Base-by-base conservation (phyloP, 805 yeast genomes). In the Candida easanensis region DNA sequence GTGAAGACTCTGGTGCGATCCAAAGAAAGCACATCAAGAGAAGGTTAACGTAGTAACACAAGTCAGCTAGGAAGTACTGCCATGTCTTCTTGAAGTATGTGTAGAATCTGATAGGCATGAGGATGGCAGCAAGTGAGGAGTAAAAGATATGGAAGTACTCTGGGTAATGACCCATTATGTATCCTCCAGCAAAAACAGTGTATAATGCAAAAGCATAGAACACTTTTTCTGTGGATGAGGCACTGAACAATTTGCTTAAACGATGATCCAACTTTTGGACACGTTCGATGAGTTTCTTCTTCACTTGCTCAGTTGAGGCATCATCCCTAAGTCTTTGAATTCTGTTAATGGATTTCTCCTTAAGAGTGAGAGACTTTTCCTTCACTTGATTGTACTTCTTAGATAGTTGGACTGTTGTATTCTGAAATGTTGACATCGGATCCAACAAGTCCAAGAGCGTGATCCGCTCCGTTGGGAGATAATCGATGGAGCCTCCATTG, bases 41-140 rank as follows among this genome's bases (percentile, higher is more conserved):
- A 11, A 79, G 53, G 58, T 91, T 93, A 35, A 86, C 97, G 61
- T 84, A 93, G 63, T 91, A 91, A 65, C 99, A 91, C 52, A 91
- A 71, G 64, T 91, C 98, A 1, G 96, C 97, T 58, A 93, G 69
- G 61, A 81, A 91, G 63, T 86, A 91, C 48, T 90, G 96, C 66
- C 74, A 88, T 8, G 87, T 77, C 39, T 71, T 74, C 62, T 85
- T 86, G 67, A 82, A 84, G 65, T 87, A 91, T 1, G 93, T 79
- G 64, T 88, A 82, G 55, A 84, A 75, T 44, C 99, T 69, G 19
- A 90, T 80, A 0, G 99, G 98, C 81, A 90, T 78, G 41, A 91
- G 68, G 1, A 85, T 48, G 2, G 66, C 56, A 43, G 82, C 74
- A 37, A 87, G 62, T 0, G 63, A 65, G 0, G 96, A 79, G 63